Evolutionary conservation across 139 green algal species (phyloP).

Genomic region (Picochlorum sp.): DNA sequence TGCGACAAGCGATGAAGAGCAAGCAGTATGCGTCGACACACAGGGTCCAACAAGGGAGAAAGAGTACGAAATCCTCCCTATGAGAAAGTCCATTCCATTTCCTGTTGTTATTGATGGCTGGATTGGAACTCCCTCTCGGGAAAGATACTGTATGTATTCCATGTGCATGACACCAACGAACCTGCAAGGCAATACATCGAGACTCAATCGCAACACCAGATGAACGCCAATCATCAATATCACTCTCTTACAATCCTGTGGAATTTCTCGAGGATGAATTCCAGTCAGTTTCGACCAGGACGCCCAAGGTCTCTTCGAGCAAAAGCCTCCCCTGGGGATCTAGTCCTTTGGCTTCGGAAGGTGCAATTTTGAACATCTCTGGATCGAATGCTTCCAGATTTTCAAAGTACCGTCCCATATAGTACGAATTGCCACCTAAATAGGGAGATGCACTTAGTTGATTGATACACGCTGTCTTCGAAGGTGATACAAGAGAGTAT

Average conservation of each 20-base stretch:
- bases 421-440: constrained; percentile 14
- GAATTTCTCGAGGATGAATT: constrained; percentile 8
- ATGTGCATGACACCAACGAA: constrained; percentile 13
- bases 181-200: not conserved
- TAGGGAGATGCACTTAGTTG: too few species aligned
- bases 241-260: constrained; percentile 27
- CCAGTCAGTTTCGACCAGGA: constrained; percentile 20
- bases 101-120: constrained; percentile 23
- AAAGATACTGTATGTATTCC: constrained; percentile 18
- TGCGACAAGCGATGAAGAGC: constrained; percentile 78
- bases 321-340: constrained; percentile 33
- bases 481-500: not conserved
- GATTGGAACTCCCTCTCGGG: constrained; percentile 7
- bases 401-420: constrained; percentile 46
- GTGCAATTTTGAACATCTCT: constrained; percentile 20
- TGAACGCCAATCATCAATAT: not conserved
- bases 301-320: constrained; percentile 25
- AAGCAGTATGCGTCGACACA: constrained; percentile 59
- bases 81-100: constrained; percentile 41
- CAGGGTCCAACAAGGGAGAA: constrained; percentile 38
- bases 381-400: constrained; percentile 51
- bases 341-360: constrained; percentile 20
- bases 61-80: constrained; percentile 43
- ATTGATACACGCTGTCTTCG: too few species aligned
- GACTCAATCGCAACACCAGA: not conserved